Conservation (phyloP, 2,329 filamentous ascomycete genomes). For the Eutypella sp. region DNA sequence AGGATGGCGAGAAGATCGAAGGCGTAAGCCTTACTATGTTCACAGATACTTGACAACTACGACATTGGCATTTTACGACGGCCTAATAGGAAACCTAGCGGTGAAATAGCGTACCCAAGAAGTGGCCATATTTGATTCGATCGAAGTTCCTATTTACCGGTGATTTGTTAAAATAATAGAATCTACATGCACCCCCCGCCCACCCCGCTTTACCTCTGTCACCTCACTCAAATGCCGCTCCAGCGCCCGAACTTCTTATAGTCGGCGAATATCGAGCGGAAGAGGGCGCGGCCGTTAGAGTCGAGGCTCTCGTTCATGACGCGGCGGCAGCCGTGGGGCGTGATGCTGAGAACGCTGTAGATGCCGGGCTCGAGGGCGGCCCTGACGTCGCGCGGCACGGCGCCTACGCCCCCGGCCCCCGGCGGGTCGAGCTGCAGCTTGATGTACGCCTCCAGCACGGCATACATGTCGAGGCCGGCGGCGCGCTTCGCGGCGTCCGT, state of each 20-base stretch:
- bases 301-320: conserved; percentile 58
- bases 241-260: conserved; percentile 62
- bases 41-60: no score
- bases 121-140: background rate
- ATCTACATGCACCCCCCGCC: background rate
- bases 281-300: conserved; percentile 52
- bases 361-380: conserved; percentile 54
- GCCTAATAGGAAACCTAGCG: background rate
- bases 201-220: background rate
- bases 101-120: background rate
- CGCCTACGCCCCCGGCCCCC: conserved; percentile 5
- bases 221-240: conserved; percentile 46
- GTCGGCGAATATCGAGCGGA: conserved; percentile 53
- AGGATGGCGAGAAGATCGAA: no score
- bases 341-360: conserved; percentile 56
- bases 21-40: no score
- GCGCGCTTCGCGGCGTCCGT: conserved; percentile 57
- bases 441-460: conserved; percentile 55
- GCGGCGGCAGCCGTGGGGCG: conserved; percentile 47
- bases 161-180: no score
- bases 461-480: conserved; percentile 58
- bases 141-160: no score
- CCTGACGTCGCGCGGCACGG: conserved; percentile 43
- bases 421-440: conserved; percentile 53
- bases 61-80: no score